Evolutionary conservation across 495 filamentous ascomycete genomes (phyloP).

Genomic region (Chaetomium fimeti): DNA sequence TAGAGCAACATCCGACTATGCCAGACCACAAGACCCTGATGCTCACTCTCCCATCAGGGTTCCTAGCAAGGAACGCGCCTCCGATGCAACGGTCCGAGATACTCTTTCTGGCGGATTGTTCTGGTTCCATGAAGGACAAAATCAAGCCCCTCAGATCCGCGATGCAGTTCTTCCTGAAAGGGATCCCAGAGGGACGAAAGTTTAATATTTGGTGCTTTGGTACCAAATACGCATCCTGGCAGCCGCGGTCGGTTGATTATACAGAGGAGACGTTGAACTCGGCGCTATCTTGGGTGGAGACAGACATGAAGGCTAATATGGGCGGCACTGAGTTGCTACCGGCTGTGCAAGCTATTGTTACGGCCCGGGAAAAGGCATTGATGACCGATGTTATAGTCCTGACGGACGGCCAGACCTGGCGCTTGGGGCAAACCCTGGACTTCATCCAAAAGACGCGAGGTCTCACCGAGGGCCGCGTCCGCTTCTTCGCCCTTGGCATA

Average conservation of each 20-base stretch:
- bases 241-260: constrained; percentile 20
- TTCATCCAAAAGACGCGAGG: constrained; percentile 12
- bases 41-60: constrained; percentile 20
- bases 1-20: constrained; percentile 20
- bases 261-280: constrained; percentile 3
- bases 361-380: constrained; percentile 4
- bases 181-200: constrained; percentile 18
- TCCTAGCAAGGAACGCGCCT: background rate
- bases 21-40: constrained; percentile 20
- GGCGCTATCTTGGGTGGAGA: constrained; percentile 13
- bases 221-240: constrained; percentile 11
- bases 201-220: constrained; percentile 30
- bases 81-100: constrained; percentile 15
- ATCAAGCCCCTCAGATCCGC: constrained; percentile 18
- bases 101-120: constrained; percentile 23
- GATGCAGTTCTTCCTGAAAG: constrained; percentile 27
- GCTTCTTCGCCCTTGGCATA: constrained; percentile 26
- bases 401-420: constrained; percentile 25
- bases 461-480: constrained; percentile 21
- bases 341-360: constrained; percentile 18
- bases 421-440: constrained; percentile 18
- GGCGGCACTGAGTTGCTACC: constrained; percentile 25
- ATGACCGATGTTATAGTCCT: constrained; percentile 23
- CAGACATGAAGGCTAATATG: constrained; percentile 9
- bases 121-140: constrained; percentile 25